Conservation (phyloP, 495 filamentous ascomycete genomes). For the Podospora anserina region DNA sequence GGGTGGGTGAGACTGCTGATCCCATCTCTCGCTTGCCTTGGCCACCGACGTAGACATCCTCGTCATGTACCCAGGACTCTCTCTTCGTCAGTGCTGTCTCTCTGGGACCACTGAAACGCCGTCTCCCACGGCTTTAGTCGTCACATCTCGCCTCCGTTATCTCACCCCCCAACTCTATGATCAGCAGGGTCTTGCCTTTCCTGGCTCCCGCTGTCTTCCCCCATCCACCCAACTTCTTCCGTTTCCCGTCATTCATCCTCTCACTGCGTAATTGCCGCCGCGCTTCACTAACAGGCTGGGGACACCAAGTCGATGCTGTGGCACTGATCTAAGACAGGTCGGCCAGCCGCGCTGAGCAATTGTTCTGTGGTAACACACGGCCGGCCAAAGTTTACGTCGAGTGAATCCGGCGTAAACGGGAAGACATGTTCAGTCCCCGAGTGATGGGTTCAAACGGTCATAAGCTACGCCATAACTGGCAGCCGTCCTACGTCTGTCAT, state of each 20-base stretch:
- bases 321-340: background rate
- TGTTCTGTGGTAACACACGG: background rate
- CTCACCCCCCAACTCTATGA: constrained; percentile 16
- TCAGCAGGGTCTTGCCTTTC: constrained; percentile 41
- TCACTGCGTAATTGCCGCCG: background rate
- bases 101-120: background rate
- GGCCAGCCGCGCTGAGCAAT: background rate
- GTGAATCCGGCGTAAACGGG: background rate
- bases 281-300: background rate
- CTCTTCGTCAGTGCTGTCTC: background rate
- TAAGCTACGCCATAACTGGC: constrained; percentile 11
- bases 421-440: background rate
- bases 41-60: background rate
- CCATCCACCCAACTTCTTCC: background rate
- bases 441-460: constrained; percentile 4
- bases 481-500: constrained; percentile 24
- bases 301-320: background rate
- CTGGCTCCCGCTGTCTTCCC: background rate
- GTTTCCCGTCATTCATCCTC: constrained; percentile 10
- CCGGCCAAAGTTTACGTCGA: background rate
- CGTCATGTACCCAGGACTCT: background rate
- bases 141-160: constrained; percentile 18
- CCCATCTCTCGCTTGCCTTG: constrained; percentile 9
- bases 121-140: background rate
- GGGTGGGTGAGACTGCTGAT: constrained; percentile 14